Evolutionary conservation across 1,139 yeast species (phyloP), one percentile per base, ranked within the genome.

Genomic region (Geotrichum siamense): DNA sequence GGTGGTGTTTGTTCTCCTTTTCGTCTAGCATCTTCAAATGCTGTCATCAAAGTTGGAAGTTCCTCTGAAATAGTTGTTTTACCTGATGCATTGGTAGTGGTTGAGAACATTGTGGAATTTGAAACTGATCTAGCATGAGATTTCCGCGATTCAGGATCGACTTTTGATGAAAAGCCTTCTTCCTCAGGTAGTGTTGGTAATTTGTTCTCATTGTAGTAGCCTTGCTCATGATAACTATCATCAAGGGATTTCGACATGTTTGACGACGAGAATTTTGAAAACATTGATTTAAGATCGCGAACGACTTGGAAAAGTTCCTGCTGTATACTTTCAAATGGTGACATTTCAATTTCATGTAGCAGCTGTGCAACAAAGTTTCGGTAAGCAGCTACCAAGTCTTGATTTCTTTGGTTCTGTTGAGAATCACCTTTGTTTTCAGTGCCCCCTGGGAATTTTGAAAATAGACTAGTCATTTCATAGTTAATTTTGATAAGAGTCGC

Each of bases 261-360:
- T 9, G 43, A 38, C 19, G 47, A 51, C 21, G 59, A 53, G 46
- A 55, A 62, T 43, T 55, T 55, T 29, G 50, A 38, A 50, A 62
- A 63, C 67, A 63, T 63, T 16, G 55, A 53, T 41, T 59, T 57
- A 29, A 63, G 51, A 39, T 63, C 67, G 10, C 56, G 52, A 16
- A 62, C 65, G 5, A 62, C 59, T 45, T 61, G 65, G 51, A 61
- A 60, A 50, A 62, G 54, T 41, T 63, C 66, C 48, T 58, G 60
- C 39, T 60, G 62, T n/a, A 58, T 62, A 9, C 58, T 54, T 32
- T 58, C 62, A 34, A 55, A 53, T 5, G 63, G 60, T 2, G 65
- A 52, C 2, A 57, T 49, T 43, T 62, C 64, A 48, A 63, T 52
- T 39, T 63, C 64, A 1, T 50, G 43, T 25, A 63, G 51, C 29